phyloP scores from a whole-genome alignment of 1,284 basidiomycete species.

The Ganoderma sinense region DNA sequence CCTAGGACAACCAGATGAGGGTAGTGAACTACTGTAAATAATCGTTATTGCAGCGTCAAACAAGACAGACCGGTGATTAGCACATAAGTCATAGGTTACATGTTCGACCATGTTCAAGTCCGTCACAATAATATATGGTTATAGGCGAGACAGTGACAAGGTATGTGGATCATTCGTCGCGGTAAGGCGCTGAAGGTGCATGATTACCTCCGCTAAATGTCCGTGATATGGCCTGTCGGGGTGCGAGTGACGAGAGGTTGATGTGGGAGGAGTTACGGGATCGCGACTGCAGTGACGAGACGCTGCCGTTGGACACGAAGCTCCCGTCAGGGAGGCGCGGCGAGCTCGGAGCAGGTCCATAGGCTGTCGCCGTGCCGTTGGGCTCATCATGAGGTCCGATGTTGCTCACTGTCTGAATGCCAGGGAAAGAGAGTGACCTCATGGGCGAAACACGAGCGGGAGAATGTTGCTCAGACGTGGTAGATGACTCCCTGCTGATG shows the following conservation, averaged over 20 bases:
- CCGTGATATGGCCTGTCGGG: slow-evolving; percentile 50
- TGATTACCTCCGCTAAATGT: slow-evolving; percentile 38
- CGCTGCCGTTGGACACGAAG: slow-evolving; percentile 40
- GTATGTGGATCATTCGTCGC: slow-evolving; percentile 26
- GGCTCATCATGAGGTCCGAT: slow-evolving; percentile 29
- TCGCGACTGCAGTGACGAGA: slow-evolving; percentile 50
- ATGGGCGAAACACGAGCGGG: slow-evolving; percentile 38
- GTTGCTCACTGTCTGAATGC: slow-evolving; percentile 26
- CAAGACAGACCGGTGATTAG: neutral
- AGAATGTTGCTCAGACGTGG: slow-evolving; percentile 37
- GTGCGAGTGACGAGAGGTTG: slow-evolving; percentile 59
- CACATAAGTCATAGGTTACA: slow-evolving; percentile 11
- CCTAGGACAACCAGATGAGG: neutral
- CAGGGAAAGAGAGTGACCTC: slow-evolving; percentile 39
- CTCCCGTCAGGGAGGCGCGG: slow-evolving; percentile 41
- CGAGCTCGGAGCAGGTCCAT: slow-evolving; percentile 41
- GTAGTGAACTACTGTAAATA: neutral
- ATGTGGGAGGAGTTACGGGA: slow-evolving; percentile 73
- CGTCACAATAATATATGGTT: slow-evolving; percentile 10
- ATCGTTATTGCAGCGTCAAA: neutral
- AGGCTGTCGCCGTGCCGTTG: slow-evolving; percentile 36
- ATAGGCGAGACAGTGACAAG: slow-evolving; percentile 20
- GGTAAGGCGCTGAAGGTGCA: slow-evolving; percentile 26
- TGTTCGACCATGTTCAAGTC: slow-evolving; percentile 7
- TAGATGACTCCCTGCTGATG: slow-evolving; percentile 27